Conservation (phyloP, 306 rosid species). For the Carpinus fangiana region DNA sequence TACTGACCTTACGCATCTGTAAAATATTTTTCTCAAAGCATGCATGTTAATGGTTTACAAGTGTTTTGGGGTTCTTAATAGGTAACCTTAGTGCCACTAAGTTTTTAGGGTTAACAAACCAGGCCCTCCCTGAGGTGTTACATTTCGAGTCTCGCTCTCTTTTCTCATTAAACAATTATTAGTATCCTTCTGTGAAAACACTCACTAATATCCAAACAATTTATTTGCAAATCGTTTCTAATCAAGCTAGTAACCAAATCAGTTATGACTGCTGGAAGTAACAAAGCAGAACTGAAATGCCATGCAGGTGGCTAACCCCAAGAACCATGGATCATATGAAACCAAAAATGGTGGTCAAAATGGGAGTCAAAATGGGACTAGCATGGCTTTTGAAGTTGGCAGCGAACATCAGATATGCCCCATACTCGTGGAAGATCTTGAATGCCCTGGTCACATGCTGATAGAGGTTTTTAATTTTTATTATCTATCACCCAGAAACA, state of each 20-base stretch:
- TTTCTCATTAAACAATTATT: not conserved
- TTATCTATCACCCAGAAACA: no score
- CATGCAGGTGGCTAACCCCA: conserved; percentile 46
- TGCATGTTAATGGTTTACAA: no score
- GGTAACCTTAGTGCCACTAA: no score
- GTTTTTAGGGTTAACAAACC: no score
- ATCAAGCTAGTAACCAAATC: not conserved
- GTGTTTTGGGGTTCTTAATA: no score
- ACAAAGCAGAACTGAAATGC: not conserved
- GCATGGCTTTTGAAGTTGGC: conserved; percentile 65
- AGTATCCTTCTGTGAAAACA: not conserved
- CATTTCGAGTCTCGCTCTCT: no score
- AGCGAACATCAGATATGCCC: conserved; percentile 60
- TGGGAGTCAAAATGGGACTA: conserved; percentile 64
- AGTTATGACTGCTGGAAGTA: not conserved
- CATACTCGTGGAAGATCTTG: conserved; percentile 84
- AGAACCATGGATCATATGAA: conserved; percentile 31
- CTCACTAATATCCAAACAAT: not conserved
- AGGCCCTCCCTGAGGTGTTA: no score
- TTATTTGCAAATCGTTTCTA: not conserved
- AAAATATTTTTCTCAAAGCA: no score
- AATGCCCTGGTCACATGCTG: conserved; percentile 69
- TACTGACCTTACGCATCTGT: no score
- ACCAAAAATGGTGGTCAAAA: conserved; percentile 24
- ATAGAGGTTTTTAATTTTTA: conserved; percentile 65